Conservation (phyloP, 495 filamentous ascomycete species). For the Penicillium alfredii region DNA sequence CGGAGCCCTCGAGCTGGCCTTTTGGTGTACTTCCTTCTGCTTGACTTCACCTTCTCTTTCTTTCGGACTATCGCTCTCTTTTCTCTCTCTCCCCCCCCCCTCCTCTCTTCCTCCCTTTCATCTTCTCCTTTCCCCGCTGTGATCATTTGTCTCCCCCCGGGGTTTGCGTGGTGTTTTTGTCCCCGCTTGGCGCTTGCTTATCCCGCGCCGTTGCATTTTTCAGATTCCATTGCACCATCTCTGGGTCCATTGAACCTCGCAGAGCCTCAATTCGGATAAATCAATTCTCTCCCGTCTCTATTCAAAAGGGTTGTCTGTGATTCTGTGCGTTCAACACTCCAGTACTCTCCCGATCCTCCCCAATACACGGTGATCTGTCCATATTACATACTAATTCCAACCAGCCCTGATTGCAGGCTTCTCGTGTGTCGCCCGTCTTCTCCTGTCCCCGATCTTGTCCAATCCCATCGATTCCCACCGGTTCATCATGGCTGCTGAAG, state of each 20-base stretch:
- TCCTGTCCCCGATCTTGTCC: slow-evolving; percentile 2
- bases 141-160: slow-evolving; percentile 7
- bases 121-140: slow-evolving; percentile 11
- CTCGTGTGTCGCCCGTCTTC: slow-evolving; percentile 6
- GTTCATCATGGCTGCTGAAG: slow-evolving; percentile 44
- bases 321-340: not conserved
- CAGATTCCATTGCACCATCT: too few species aligned
- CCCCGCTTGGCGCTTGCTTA: slow-evolving; percentile 10
- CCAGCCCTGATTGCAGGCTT: slow-evolving; percentile 17
- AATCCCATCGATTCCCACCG: slow-evolving; percentile 2
- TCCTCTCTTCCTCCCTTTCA: slow-evolving; percentile 11
- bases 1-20: slow-evolving; percentile 30
- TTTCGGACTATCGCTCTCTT: slow-evolving; percentile 10
- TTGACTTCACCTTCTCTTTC: slow-evolving; percentile 19
- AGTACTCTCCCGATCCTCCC: not conserved
- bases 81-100: slow-evolving; percentile 6
- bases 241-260: too few species aligned
- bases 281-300: slow-evolving; percentile 4
- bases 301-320: slow-evolving; percentile 6
- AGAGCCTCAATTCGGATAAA: too few species aligned
- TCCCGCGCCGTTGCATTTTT: too few species aligned
- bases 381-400: slow-evolving; percentile 14
- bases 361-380: not conserved
- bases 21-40: slow-evolving; percentile 28
- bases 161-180: slow-evolving; percentile 13